Conservation (phyloP, 768 basidiomycete genomes). For the Rhodosporidiobolus sp. region DNA sequence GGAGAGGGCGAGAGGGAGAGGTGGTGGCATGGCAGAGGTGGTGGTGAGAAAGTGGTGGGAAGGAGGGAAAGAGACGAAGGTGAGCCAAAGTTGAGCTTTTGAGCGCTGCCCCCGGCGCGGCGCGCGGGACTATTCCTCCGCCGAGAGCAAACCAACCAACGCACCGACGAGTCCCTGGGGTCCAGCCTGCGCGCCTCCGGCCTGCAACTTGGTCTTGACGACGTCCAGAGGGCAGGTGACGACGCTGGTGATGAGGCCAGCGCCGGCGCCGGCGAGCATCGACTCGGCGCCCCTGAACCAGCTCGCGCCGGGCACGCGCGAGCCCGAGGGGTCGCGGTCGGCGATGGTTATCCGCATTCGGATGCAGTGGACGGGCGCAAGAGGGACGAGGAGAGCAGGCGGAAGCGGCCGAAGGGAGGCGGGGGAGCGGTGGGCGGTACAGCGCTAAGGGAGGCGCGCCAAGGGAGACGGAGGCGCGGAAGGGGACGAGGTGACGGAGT, state of each 20-base stretch:
- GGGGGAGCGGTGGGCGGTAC: not conserved
- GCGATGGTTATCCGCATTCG: conserved; percentile 35
- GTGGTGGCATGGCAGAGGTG: no score
- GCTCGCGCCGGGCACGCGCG: not conserved
- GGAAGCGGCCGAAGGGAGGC: not conserved
- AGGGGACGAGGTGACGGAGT: not conserved
- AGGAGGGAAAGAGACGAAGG: conserved; percentile 1
- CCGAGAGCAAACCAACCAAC: conserved; percentile 42
- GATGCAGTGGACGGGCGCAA: not conserved
- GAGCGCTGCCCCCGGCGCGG: not conserved
- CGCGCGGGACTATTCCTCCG: not conserved
- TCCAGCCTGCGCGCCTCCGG: conserved; percentile 59
- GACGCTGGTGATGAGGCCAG: conserved; percentile 85
- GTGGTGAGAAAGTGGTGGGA: not conserved
- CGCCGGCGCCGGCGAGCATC: conserved; percentile 79
- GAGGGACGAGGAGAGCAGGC: not conserved
- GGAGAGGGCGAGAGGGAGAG: not conserved
- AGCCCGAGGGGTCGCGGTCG: conserved; percentile 33
- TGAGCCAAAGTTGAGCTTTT: not conserved
- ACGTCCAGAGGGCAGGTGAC: conserved; percentile 97
- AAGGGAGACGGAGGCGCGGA: not conserved
- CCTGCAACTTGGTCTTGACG: conserved; percentile 94
- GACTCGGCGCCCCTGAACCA: conserved; percentile 46
- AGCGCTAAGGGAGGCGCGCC: not conserved
- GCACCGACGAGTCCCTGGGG: conserved; percentile 65